Conservation (phyloP, 306 rosid species). For the Prosopis cineraria region DNA sequence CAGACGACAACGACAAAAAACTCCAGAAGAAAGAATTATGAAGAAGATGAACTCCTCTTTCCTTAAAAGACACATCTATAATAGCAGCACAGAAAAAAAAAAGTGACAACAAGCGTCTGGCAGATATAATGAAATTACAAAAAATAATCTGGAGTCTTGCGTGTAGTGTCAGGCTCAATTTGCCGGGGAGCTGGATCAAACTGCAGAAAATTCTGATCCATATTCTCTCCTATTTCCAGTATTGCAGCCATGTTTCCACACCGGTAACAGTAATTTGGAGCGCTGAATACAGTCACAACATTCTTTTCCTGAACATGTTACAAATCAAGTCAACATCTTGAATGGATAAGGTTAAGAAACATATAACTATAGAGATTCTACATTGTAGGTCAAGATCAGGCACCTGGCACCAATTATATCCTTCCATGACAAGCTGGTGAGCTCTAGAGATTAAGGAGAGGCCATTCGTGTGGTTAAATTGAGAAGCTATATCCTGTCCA, state of each 20-base stretch:
- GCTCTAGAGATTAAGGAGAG: conserved; percentile 95
- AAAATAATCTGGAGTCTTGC: conserved; percentile 99
- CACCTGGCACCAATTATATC: conserved; percentile 99
- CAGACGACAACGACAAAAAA: conserved; percentile 32
- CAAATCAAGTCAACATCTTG: conserved; percentile 27
- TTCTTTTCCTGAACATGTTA: conserved; percentile 72
- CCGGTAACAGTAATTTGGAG: conserved; percentile 98
- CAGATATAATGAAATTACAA: conserved; percentile 60
- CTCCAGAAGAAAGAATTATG: conserved; percentile 75
- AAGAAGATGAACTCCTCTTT: conserved; percentile 57
- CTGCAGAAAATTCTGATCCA: conserved; percentile 98
- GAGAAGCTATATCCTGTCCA: conserved; percentile 97
- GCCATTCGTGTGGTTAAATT: conserved; percentile 92
- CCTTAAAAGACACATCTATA: conserved; percentile 70
- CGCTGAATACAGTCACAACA: conserved; percentile 97
- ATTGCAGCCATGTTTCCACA: conserved; percentile 99
- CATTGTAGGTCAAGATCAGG: conserved; percentile 6
- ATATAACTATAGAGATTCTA: not conserved
- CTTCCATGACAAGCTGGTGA: conserved; percentile 99
- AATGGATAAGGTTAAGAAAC: conserved; percentile 9
- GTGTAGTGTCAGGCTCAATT: conserved; percentile 93
- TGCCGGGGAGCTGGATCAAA: conserved; percentile 99
- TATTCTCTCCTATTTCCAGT: conserved; percentile 91
- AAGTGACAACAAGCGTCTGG: conserved; percentile 55
- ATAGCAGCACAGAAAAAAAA: conserved; percentile 50